phyloP scores from a whole-genome alignment of 2,329 filamentous ascomycete genomes.

The Exutisphaerella laricina region DNA sequence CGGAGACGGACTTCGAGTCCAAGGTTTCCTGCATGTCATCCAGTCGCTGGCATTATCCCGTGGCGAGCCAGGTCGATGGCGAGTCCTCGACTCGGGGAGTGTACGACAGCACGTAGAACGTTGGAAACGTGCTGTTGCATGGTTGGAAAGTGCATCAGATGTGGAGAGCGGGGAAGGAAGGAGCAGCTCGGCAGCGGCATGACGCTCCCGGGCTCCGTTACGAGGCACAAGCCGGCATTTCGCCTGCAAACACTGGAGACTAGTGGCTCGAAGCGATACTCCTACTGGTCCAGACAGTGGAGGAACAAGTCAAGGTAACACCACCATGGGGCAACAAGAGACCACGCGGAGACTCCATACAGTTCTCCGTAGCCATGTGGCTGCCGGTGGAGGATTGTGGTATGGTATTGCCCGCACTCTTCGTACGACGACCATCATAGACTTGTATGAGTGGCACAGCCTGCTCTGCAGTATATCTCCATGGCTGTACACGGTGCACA shows the following conservation, averaged over 20 bases:
- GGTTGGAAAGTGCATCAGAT: too few species aligned
- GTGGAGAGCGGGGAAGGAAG: too few species aligned
- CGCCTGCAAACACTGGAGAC: neutral
- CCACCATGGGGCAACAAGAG: neutral
- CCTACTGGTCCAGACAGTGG: neutral
- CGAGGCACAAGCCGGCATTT: neutral
- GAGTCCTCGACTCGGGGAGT: too few species aligned
- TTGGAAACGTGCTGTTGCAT: too few species aligned
- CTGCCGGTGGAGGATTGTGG: neutral
- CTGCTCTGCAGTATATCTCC: neutral
- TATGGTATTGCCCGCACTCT: neutral
- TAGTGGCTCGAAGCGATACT: neutral
- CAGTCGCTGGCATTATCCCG: too few species aligned
- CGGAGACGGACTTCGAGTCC: neutral
- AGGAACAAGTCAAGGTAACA: neutral
- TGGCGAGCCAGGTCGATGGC: too few species aligned
- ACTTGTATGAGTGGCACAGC: neutral
- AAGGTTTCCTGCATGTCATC: slow-evolving; percentile 7
- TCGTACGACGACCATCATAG: neutral
- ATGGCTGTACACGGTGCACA: neutral
- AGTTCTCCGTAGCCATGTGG: neutral
- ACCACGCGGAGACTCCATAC: neutral
- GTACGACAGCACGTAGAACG: too few species aligned
- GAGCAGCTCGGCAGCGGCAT: too few species aligned
- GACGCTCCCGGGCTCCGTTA: neutral